These are phyloP conservation scores for Ocimum tenuiflorum DNA, from an alignment of 257 asterid genomes.

Conservation along the genomic window DNA sequence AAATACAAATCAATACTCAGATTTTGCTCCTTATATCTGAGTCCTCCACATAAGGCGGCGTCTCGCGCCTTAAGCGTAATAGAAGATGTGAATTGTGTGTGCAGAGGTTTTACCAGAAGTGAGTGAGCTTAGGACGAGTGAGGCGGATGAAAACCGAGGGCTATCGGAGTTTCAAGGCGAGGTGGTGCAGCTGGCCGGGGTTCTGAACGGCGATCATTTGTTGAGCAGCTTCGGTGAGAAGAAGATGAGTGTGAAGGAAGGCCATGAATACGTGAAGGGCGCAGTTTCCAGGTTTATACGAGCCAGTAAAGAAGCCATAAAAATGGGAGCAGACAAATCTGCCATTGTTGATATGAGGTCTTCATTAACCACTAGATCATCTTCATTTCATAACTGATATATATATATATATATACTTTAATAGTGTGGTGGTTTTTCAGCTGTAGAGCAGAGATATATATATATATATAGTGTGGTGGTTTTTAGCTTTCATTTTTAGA, in stretches of 20 bases:
- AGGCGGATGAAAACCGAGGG: slow-evolving; percentile 40
- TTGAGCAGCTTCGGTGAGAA: slow-evolving; percentile 53
- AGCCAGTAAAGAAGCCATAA: slow-evolving; percentile 71
- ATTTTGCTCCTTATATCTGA: too few species aligned
- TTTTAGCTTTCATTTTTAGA: too few species aligned
- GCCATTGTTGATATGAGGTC: slow-evolving; percentile 77
- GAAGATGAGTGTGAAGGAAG: slow-evolving; percentile 68
- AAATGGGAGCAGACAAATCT: slow-evolving; percentile 55
- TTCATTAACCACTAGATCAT: slow-evolving; percentile 64
- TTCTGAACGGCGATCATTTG: slow-evolving; percentile 64
- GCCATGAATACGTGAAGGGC: slow-evolving; percentile 45
- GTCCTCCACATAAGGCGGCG: too few species aligned
- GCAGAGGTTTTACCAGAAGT: slow-evolving; percentile 63
- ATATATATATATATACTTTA: too few species aligned
- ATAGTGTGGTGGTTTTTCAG: too few species aligned
- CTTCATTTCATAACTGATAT: slow-evolving; percentile 25
- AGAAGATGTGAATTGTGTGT: too few species aligned
- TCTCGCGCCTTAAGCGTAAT: too few species aligned
- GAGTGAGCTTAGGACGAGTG: slow-evolving; percentile 37
- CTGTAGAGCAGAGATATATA: too few species aligned
- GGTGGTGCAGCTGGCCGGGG: slow-evolving; percentile 63
- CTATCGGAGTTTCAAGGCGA: slow-evolving; percentile 69
- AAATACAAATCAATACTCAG: too few species aligned
- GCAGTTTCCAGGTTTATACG: slow-evolving; percentile 64
- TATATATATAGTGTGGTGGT: too few species aligned